These are phyloP conservation scores for Ceratobasidium sp. DNA, from an alignment of 1,284 basidiomycete species.

Conservation along the genomic window DNA sequence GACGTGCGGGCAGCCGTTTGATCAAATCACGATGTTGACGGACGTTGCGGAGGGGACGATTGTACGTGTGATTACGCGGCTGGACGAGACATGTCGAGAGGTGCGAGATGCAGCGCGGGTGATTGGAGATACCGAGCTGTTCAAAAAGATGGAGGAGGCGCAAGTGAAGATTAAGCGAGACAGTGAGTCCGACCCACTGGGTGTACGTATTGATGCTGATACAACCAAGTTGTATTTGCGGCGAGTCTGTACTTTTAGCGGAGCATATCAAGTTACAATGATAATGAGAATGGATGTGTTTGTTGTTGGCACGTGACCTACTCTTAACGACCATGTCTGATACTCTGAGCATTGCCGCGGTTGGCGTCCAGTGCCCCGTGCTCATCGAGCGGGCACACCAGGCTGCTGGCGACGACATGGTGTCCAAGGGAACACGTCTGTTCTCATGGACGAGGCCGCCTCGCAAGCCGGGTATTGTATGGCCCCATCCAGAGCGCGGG, in stretches of 20 bases:
- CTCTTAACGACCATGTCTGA: constrained; percentile 38
- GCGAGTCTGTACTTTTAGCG: constrained; percentile 39
- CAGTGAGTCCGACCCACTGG: constrained; percentile 67
- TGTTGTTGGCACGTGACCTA: constrained; percentile 39
- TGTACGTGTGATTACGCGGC: constrained; percentile 92
- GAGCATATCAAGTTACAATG: background rate
- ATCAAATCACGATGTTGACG: constrained; percentile 91
- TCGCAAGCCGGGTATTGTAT: constrained; percentile 17
- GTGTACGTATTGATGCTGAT: background rate
- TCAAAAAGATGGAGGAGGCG: constrained; percentile 97
- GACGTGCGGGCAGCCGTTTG: constrained; percentile 78
- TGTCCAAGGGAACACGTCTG: constrained; percentile 17
- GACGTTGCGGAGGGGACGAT: constrained; percentile 98
- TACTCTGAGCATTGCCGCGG: constrained; percentile 23
- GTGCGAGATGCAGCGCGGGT: constrained; percentile 97
- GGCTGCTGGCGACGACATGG: constrained; percentile 8
- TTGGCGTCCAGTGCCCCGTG: constrained; percentile 28
- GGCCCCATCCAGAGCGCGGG: background rate
- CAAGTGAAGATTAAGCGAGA: constrained; percentile 94
- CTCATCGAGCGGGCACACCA: constrained; percentile 1
- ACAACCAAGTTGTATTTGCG: constrained; percentile 16
- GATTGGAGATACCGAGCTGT: constrained; percentile 94
- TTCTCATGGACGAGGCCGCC: constrained; percentile 8
- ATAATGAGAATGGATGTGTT: constrained; percentile 6
- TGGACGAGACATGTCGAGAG: constrained; percentile 98